Evolutionary conservation across 31 red algal genomes (phyloP), one percentile per base, ranked within the genome.

Genomic region (Porphyra umbilicalis): DNA sequence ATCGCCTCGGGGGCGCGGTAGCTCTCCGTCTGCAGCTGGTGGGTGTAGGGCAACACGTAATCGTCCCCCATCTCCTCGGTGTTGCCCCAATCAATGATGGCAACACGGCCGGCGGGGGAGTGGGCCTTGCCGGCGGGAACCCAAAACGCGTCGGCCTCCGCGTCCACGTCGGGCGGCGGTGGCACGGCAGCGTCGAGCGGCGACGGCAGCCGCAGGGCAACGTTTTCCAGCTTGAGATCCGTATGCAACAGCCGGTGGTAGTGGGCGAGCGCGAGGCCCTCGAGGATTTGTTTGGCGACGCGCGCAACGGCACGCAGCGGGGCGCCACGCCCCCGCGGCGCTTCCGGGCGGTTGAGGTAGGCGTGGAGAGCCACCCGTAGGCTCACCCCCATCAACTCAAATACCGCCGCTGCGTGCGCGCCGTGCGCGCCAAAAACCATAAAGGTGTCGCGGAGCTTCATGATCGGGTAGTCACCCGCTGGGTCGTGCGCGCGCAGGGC

Each of bases 201-300:
- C 18, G 57, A 71, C 25, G 57, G 57, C 57, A 71, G 25, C 2
- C 57, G 57, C 57, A 71, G 57, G 3, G 57, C 83, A 68, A 99
- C 85, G 82, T 99, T 99, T 79, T 99, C 97, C 35, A 94, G 97
- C 78, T 99, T 99, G 76, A 99, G 57, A 79, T 99, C 97, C 30
- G 97, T 99, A 67, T 99, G 97, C 44, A 99, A 83, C 14, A 95
- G 94, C 30, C 86, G 84, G 6, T 84, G 77, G 30, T 92, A 87
- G 78, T 99, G 97, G 75, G 93, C 78, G 76, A 88, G 93, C n/a
- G 86, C 14, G 32, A 99, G 88, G 37, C 84, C 97, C 78, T 94
- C 38, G 39, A 95, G 85, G 13, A 99, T 75, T 75, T 94, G 88
- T 38, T 83, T 71, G 18, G 88, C 81, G 34, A 96, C 77, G 20